Evolutionary conservation across 495 filamentous ascomycete species (phyloP), one percentile per base, ranked within the genome.

Genomic region (Xylaria bambusicola): DNA sequence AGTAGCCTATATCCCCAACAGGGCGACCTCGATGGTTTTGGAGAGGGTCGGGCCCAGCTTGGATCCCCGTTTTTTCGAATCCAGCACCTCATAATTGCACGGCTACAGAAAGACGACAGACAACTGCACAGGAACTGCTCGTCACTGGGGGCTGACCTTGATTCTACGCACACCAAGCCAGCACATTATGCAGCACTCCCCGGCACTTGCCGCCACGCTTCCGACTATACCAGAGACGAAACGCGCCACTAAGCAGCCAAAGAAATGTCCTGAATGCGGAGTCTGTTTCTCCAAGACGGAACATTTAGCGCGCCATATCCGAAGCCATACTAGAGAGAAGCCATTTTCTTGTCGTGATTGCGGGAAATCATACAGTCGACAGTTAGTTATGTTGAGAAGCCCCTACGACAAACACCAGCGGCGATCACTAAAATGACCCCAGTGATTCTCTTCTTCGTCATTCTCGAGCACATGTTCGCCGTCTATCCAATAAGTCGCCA

Each of bases 361-460:
- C 31, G 53, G 53, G 24, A 46, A 27, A 17, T 56, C 53, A 24
- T 56, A 56, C 18, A 56, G 53, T 56, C 53, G 53, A 47, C 53
- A 56, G 53, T 56, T 10, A 6, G 29, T 18, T 51, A 29, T 15
- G 4, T 41, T 38, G 9, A 13, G 6, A 5, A 1, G 26, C 36
- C 40, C 2, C 26, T 29, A 13, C 44, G 21, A 18, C 1, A 13
- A 31, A 3, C 4, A 7, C 1, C 38, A 15, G 2, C 17, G 13
- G 10, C 26, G 23, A 46, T 13, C n/a, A 38, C 44, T 56, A 48
- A 56, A 41, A 47, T 47, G 29, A 26, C n/a, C 20, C n/a, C 42
- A 56, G 53, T 36, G 53, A 56, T 17, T 56, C 53, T 20, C 53
- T 56, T 27, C 53, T 56, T 38, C 53, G 53, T 48, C 53, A 56